Evolutionary conservation across 2,329 filamentous ascomycete species (phyloP).

Genomic region (Didymella exigua): DNA sequence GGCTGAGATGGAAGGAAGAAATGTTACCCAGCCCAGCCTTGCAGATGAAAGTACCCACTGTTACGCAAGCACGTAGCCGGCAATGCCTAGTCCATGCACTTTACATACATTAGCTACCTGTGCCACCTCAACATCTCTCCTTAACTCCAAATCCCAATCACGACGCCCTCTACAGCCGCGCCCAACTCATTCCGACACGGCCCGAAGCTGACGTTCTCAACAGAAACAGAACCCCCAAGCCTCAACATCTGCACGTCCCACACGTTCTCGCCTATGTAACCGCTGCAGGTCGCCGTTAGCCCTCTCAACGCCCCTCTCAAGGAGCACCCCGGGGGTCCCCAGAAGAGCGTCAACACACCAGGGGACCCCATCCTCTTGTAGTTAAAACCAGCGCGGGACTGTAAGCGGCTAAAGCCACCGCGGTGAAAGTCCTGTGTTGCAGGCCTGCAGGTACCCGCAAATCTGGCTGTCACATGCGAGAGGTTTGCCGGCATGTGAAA

Average conservation of each 20-base stretch:
- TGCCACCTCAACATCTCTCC: conserved; percentile 1
- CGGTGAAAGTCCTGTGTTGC: conserved; percentile 7
- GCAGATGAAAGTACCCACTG: background rate
- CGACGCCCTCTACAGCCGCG: background rate
- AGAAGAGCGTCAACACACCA: background rate
- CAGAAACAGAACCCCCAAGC: conserved; percentile 5
- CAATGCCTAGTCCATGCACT: background rate
- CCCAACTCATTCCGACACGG: background rate
- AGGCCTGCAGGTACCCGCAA: conserved; percentile 13
- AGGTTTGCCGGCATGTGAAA: conserved; percentile 15
- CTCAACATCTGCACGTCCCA: conserved; percentile 15
- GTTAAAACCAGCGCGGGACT: conserved; percentile 17
- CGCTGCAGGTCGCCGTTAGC: conserved; percentile 12
- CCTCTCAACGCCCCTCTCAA: conserved; percentile 7
- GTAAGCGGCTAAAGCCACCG: conserved; percentile 16
- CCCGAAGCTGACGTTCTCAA: conserved; percentile 12
- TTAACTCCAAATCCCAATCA: conserved; percentile 4
- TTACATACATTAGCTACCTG: background rate
- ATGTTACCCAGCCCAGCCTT: background rate
- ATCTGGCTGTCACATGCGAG: conserved; percentile 14
- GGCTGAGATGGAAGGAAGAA: background rate
- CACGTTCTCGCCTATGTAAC: conserved; percentile 4
- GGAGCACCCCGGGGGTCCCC: background rate
- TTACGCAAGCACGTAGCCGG: background rate
- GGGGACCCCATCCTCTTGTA: conserved; percentile 12